A percentile compares a stretch with the other conserved stretches of the same genome.
phyloP scores from a whole-genome alignment of 148 eudicot species.

The Vaccinium darrowii region DNA sequence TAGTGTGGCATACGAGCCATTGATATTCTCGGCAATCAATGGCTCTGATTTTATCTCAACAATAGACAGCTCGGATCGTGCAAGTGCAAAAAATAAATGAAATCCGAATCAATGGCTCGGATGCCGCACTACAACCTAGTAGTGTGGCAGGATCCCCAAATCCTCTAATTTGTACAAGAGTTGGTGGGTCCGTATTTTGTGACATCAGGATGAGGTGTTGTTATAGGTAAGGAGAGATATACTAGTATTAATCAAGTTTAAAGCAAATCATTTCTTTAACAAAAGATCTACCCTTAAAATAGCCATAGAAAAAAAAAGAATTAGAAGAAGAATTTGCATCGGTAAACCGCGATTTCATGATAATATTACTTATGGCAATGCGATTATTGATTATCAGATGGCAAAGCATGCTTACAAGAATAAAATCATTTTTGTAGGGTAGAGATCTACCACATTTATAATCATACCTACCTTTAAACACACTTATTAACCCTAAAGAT shows the following conservation, averaged over 20 bases:
- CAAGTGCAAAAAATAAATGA: too few relatives aligned
- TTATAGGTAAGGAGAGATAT: neutral
- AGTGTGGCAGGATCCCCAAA: too few relatives aligned
- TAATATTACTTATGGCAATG: neutral
- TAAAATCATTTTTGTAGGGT: constrained; percentile 28
- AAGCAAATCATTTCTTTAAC: neutral
- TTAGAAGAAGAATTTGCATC: neutral
- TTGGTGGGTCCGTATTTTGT: neutral
- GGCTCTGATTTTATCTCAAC: too few relatives aligned
- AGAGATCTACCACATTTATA: constrained; percentile 12
- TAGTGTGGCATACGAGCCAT: too few relatives aligned
- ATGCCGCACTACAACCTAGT: too few relatives aligned
- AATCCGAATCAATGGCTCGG: too few relatives aligned
- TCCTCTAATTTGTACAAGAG: too few relatives aligned
- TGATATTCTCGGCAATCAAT: too few relatives aligned
- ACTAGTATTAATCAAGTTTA: neutral
- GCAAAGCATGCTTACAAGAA: constrained; percentile 23
- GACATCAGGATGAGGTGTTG: constrained; percentile 18
- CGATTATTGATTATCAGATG: neutral
- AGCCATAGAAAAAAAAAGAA: constrained; percentile 8
- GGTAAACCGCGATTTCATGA: constrained; percentile 6
- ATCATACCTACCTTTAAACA: neutral
- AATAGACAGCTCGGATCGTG: too few relatives aligned
- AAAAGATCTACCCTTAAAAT: neutral
- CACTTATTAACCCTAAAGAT: constrained; percentile 8